Evolutionary conservation across 371 early-diverging fungal genomes (phyloP).

Genomic region (Actinomortierella ambigua): DNA sequence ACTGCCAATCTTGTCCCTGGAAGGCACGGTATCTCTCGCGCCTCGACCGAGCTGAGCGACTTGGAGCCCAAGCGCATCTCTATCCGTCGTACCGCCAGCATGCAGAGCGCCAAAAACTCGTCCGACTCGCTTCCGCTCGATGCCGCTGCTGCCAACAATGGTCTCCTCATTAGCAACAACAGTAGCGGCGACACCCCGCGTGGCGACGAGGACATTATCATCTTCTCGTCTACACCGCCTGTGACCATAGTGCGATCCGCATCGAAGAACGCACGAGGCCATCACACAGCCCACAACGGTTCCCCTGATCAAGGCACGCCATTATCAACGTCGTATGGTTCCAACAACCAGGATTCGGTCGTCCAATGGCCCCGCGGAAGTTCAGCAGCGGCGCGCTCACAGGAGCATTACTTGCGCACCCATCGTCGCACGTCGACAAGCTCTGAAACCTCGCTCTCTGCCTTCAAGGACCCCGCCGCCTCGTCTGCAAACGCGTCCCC

Average conservation of each 20-base stretch:
- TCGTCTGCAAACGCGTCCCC: too few species aligned
- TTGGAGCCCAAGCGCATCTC: conserved; percentile 15
- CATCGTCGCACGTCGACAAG: conserved; percentile 30
- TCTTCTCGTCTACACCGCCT: conserved; percentile 40
- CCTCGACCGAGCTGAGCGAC: background rate
- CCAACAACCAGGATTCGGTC: conserved; percentile 25
- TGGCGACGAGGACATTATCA: conserved; percentile 38
- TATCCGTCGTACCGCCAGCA: conserved; percentile 41
- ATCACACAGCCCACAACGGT: conserved; percentile 17
- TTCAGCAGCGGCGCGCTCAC: conserved; percentile 38
- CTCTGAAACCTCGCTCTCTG: conserved; percentile 25
- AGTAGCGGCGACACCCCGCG: conserved; percentile 5
- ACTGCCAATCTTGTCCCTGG: too few species aligned
- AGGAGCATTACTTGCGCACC: conserved; percentile 33
- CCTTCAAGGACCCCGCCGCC: conserved; percentile 14
- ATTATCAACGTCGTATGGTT: conserved; percentile 11
- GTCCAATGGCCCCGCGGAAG: conserved; percentile 43
- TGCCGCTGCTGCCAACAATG: too few species aligned
- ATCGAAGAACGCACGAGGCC: conserved; percentile 14
- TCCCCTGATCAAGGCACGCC: conserved; percentile 24
- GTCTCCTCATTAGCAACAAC: background rate
- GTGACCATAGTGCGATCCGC: conserved; percentile 30
- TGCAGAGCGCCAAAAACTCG: conserved; percentile 12
- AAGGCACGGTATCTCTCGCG: too few species aligned
- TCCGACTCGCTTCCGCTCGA: conserved; percentile 7